Evolutionary conservation across 169 alveolate genomes (phyloP).

Genomic region (Plasmodium gaboni): DNA sequence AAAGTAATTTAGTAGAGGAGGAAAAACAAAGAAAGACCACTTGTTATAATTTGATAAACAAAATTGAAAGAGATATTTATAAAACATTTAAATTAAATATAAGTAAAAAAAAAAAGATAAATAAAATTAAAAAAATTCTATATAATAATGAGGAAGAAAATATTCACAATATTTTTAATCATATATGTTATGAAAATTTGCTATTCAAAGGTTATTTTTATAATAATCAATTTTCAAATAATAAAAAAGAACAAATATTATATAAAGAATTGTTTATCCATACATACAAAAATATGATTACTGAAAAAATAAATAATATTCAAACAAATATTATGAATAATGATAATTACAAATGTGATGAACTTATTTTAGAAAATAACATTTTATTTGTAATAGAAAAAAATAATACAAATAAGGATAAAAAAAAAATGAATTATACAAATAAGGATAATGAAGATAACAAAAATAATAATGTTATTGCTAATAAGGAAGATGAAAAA

Average conservation of each 20-base stretch:
- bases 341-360: slow-evolving; percentile 11
- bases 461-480: not conserved
- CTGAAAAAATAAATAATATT: slow-evolving; percentile 24
- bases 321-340: slow-evolving; percentile 2
- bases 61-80: slow-evolving; percentile 20
- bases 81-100: slow-evolving; percentile 35
- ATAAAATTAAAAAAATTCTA: slow-evolving; percentile 35
- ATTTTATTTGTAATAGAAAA: slow-evolving; percentile 28
- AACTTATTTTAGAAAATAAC: slow-evolving; percentile 10
- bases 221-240: slow-evolving; percentile 19
- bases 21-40: not conserved
- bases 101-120: slow-evolving; percentile 23
- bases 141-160: slow-evolving; percentile 38
- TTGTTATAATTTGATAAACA: slow-evolving; percentile 8
- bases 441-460: not conserved
- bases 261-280: slow-evolving; percentile 24
- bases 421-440: not conserved
- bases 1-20: not conserved
- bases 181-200: slow-evolving; percentile 44
- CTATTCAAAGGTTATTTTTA: slow-evolving; percentile 44
- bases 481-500: not conserved
- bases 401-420: not conserved
- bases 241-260: slow-evolving; percentile 9
- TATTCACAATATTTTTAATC: slow-evolving; percentile 31
- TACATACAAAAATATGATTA: slow-evolving; percentile 15